phyloP scores from a whole-genome alignment of 306 rosid genomes.

The Pterocarpus macrocarpus region DNA sequence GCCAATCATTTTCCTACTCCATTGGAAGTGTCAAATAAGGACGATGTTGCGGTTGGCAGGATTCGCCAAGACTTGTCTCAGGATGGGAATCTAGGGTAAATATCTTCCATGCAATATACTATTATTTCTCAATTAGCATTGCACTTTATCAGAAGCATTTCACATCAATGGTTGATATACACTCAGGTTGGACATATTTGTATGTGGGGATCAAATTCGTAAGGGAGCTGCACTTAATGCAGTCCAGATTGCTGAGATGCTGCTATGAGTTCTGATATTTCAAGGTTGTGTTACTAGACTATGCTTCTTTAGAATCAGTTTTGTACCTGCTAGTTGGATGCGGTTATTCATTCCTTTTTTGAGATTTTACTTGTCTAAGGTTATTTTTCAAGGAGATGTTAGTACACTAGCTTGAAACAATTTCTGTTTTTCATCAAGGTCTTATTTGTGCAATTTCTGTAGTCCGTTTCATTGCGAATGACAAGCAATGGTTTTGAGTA shows the following conservation, averaged over 20 bases:
- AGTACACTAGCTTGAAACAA: conserved; percentile 28
- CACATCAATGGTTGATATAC: conserved; percentile 43
- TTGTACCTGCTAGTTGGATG: conserved; percentile 47
- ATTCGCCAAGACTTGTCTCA: conserved; percentile 91
- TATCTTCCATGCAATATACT: conserved; percentile 5
- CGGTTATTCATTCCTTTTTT: conserved; percentile 22
- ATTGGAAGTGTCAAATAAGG: conserved; percentile 91
- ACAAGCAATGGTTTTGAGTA: neutral
- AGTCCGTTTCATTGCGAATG: neutral
- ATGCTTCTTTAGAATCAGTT: conserved; percentile 42
- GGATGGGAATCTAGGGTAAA: conserved; percentile 86
- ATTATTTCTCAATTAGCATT: conserved; percentile 3
- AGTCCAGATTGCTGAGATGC: conserved; percentile 95
- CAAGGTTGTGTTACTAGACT: conserved; percentile 24
- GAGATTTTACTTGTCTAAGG: conserved; percentile 32
- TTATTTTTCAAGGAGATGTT: conserved; percentile 1
- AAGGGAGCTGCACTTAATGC: conserved; percentile 99
- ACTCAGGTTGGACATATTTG: conserved; percentile 88
- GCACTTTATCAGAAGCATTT: conserved; percentile 28
- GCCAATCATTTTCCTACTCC: conserved; percentile 94
- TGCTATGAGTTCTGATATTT: conserved; percentile 59
- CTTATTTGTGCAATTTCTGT: neutral
- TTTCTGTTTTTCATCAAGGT: neutral
- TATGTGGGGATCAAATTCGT: conserved; percentile 98
- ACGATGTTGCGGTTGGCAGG: conserved; percentile 92